These are phyloP conservation scores for Prunus yedoensis DNA, from an alignment of 331 rosid species.

Conservation along the genomic window DNA sequence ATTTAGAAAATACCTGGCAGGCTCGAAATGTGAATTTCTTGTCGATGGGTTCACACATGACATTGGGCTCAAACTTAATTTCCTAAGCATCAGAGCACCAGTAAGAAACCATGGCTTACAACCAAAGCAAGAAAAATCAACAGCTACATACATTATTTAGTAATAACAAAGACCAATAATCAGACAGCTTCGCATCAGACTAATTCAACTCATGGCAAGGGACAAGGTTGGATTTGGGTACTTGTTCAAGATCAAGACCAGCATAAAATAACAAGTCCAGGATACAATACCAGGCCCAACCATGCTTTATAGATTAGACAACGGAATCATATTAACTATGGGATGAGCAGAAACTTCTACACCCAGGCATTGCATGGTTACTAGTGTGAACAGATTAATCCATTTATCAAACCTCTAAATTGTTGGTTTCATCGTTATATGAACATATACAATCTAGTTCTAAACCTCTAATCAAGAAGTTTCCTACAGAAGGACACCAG, in stretches of 20 bases:
- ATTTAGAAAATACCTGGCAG: constrained; percentile 58
- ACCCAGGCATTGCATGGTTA: not conserved
- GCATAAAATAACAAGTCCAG: no score
- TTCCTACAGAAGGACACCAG: not conserved
- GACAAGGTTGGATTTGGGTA: not conserved
- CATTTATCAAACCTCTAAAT: not conserved
- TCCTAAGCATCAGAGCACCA: constrained; percentile 49
- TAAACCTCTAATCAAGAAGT: not conserved
- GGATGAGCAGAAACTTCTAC: not conserved
- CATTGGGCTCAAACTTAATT: constrained; percentile 85
- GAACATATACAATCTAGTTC: not conserved
- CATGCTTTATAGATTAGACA: not conserved
- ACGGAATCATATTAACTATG: not conserved
- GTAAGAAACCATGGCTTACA: constrained; percentile 12
- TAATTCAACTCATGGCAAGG: not conserved
- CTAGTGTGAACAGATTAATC: not conserved
- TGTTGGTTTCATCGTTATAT: not conserved
- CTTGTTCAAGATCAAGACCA: no score
- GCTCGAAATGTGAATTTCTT: constrained; percentile 71
- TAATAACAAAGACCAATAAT: constrained; percentile 2
- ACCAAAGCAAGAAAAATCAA: constrained; percentile 4
- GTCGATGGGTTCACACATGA: constrained; percentile 91
- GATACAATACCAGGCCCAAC: no score
- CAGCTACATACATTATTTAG: not conserved
- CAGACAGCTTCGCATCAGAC: not conserved